phyloP scores from a whole-genome alignment of 768 basidiomycete genomes.

The Nidularia sp. region DNA sequence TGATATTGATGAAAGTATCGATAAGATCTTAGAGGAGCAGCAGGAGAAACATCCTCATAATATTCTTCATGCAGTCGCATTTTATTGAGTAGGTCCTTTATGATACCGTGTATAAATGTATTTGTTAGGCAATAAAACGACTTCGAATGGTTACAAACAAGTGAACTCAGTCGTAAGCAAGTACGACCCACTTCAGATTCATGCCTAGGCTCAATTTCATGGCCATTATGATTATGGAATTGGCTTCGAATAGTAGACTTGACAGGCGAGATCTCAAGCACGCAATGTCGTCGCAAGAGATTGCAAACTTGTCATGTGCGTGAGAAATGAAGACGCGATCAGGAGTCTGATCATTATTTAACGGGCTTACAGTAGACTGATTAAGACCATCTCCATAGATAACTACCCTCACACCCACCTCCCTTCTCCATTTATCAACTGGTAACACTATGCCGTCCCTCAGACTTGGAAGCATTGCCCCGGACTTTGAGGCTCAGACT shows the following conservation, averaged over 20 bases:
- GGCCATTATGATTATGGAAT: too few species aligned
- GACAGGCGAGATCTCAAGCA: slow-evolving; percentile 17
- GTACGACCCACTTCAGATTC: too few species aligned
- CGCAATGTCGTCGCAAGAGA: slow-evolving; percentile 37
- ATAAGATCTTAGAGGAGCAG: slow-evolving; percentile 77
- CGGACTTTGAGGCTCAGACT: slow-evolving; percentile 89
- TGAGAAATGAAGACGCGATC: slow-evolving; percentile 66
- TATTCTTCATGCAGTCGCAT: slow-evolving; percentile 87
- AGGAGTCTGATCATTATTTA: slow-evolving; percentile 10
- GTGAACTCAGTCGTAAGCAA: too few species aligned
- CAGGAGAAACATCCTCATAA: slow-evolving; percentile 90
- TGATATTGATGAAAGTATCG: slow-evolving; percentile 92
- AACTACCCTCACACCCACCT: neutral
- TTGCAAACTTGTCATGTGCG: slow-evolving; percentile 28
- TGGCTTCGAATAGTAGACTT: too few species aligned
- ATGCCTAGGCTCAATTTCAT: too few species aligned
- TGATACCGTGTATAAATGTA: too few species aligned
- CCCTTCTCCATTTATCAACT: neutral
- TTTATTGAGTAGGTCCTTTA: slow-evolving; percentile 52
- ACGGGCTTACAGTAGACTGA: neutral
- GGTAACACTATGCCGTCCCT: slow-evolving; percentile 41
- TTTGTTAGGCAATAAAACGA: too few species aligned
- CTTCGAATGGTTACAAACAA: too few species aligned
- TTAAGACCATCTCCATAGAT: neutral
- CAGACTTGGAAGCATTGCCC: slow-evolving; percentile 84